phyloP scores from a whole-genome alignment of 2,329 filamentous ascomycete species.

The Penicillium sp. region DNA sequence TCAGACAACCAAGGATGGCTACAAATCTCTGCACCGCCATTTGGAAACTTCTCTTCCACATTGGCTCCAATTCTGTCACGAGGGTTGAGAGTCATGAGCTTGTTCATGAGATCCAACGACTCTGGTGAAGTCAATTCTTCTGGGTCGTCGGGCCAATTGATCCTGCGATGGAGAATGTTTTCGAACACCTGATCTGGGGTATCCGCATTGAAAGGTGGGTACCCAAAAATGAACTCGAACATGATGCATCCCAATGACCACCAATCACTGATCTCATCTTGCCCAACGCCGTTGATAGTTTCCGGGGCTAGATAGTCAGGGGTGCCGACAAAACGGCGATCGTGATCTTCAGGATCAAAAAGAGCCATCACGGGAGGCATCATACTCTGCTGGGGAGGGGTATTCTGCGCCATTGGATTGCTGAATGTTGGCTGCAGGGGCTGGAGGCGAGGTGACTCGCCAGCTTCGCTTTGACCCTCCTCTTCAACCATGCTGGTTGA shows the following conservation, averaged over 20 bases:
- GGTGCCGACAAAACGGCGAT: constrained; percentile 90
- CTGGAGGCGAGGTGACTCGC: constrained; percentile 74
- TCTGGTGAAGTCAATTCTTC: constrained; percentile 80
- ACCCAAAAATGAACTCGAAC: constrained; percentile 92
- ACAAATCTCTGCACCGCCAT: constrained; percentile 87
- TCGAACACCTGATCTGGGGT: constrained; percentile 94
- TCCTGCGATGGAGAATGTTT: constrained; percentile 85
- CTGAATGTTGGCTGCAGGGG: constrained; percentile 62
- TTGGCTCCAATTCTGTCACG: constrained; percentile 82
- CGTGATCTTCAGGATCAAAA: constrained; percentile 92
- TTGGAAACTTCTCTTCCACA: constrained; percentile 74
- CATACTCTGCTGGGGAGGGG: constrained; percentile 63
- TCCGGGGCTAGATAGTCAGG: constrained; percentile 96
- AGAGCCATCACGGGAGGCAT: constrained; percentile 92
- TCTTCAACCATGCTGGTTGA: constrained; percentile 66
- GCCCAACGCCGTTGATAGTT: constrained; percentile 90
- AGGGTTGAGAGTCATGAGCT: constrained; percentile 81
- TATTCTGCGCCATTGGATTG: constrained; percentile 43
- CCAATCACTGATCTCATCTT: constrained; percentile 99
- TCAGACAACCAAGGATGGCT: constrained; percentile 84
- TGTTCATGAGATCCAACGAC: constrained; percentile 92
- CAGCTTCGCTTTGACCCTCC: constrained; percentile 67
- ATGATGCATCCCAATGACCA: constrained; percentile 99
- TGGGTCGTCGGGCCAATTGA: constrained; percentile 85
- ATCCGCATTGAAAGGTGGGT: constrained; percentile 86